Conservation (phyloP, 129 eudicot species). For the Lonicera japonica region DNA sequence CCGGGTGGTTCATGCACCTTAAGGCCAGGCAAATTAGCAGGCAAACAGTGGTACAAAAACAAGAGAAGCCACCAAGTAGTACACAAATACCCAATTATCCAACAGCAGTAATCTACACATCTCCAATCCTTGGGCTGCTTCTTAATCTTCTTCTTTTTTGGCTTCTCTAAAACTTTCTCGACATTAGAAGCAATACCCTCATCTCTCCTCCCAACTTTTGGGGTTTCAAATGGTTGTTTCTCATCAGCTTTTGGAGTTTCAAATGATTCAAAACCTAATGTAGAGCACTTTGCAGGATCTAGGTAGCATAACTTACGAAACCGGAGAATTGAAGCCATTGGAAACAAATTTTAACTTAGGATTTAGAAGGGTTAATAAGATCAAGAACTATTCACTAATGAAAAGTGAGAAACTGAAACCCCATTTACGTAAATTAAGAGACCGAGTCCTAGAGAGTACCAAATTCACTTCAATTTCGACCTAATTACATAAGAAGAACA, state of each 20-base stretch:
- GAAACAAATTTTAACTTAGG: conserved; percentile 5
- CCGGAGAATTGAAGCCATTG: conserved; percentile 61
- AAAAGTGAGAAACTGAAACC: conserved; percentile 4
- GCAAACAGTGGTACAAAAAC: conserved; percentile 56
- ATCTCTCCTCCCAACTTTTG: conserved; percentile 29
- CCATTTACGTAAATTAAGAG: neutral
- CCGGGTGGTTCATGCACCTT: conserved; percentile 69
- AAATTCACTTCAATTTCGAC: neutral
- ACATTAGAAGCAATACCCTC: neutral
- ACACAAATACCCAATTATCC: conserved; percentile 70
- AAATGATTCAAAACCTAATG: conserved; percentile 23
- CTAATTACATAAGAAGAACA: neutral
- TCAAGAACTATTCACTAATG: conserved; percentile 15
- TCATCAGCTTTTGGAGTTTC: conserved; percentile 22
- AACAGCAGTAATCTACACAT: conserved; percentile 63
- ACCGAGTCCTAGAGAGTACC: too few species aligned
- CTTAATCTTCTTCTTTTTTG: conserved; percentile 18
- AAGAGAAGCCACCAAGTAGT: conserved; percentile 72
- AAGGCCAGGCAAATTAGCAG: conserved; percentile 46
- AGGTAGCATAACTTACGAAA: conserved; percentile 50
- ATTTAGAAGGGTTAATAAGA: conserved; percentile 3
- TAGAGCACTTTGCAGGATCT: conserved; percentile 31
- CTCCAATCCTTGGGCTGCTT: conserved; percentile 38
- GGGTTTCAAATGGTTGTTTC: conserved; percentile 21
- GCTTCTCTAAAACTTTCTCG: conserved; percentile 13